A percentile compares a stretch with the other conserved stretches of the same genome.
phyloP scores from a whole-genome alignment of 2,329 filamentous ascomycete genomes.

The Ascochyta koolunga region DNA sequence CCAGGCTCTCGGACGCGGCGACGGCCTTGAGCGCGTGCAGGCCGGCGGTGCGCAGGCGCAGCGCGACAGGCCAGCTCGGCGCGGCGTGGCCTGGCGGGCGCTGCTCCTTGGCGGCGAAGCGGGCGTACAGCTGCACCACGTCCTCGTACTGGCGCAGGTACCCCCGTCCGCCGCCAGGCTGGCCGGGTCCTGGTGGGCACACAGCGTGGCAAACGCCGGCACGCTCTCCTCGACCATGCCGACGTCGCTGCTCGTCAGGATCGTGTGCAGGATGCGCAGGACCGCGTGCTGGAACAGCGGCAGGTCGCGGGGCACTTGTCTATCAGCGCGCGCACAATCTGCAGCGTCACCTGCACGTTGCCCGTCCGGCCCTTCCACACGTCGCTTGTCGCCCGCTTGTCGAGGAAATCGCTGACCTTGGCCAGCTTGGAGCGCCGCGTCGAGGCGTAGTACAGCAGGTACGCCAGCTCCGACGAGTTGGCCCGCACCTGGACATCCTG shows the following conservation, averaged over 20 bases:
- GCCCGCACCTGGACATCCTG: constrained; percentile 87
- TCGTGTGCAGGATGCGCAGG: constrained; percentile 80
- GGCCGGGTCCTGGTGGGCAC: constrained; percentile 84
- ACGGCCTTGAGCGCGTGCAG: constrained; percentile 77
- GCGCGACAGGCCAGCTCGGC: constrained; percentile 72
- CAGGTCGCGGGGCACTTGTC: constrained; percentile 92
- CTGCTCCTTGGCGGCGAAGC: constrained; percentile 69
- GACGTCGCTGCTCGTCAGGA: constrained; percentile 85
- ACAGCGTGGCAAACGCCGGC: constrained; percentile 85
- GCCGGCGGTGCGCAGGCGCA: constrained; percentile 64
- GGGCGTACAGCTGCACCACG: constrained; percentile 79
- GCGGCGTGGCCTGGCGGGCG: constrained; percentile 39
- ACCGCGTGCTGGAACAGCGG: constrained; percentile 86
- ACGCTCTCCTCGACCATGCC: constrained; percentile 92
- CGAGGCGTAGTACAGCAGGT: constrained; percentile 94
- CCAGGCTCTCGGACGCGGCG: constrained; percentile 78
- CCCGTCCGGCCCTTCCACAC: constrained; percentile 88
- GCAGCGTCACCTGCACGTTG: constrained; percentile 92
- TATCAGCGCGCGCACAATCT: constrained; percentile 88
- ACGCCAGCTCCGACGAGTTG: constrained; percentile 95
- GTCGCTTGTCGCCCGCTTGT: constrained; percentile 91
- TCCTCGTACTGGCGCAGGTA: constrained; percentile 84
- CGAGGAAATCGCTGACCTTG: constrained; percentile 92
- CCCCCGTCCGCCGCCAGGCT: constrained; percentile 81
- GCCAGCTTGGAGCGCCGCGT: constrained; percentile 93